Evolutionary conservation across 1,139 yeast species (phyloP), one percentile per base, ranked within the genome.

Genomic region (Suhomyces ambrosiae): DNA sequence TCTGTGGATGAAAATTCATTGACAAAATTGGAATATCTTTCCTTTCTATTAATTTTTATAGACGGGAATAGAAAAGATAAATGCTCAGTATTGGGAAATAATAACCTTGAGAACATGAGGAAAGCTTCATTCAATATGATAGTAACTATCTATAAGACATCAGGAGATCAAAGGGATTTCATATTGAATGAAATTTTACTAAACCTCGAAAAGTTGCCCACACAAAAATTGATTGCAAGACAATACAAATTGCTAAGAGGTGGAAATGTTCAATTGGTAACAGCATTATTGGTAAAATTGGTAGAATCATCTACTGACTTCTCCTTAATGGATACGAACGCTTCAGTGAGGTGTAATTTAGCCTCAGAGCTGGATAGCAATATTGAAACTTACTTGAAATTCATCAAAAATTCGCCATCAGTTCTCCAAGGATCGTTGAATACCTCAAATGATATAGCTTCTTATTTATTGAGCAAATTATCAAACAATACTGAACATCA

Each of bases 181-280:
- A 66, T 86, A 7, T 48, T 85, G 9, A 75, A 74, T 33, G 92
- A 86, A 52, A 53, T 84, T 3, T 49, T 83, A n/a, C 58, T 71
- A 3, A 74, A 73, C 38, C 60, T 80, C 40, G 75, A 71, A 32
- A 70, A 65, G 30, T 52, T 81, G 6, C 75, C 84, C 0, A 52
- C 64, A 2, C 65, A 65, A 39, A 71, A 75, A 49, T 40, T 54
- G 13, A 47, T 49, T 13, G 67, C 81, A 0, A 66, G 79, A 32
- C 76, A 71, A 31, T 67, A 60, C 35, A 66, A 64, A 29, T 45
- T 76, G 1, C 49, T 67, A 0, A 57, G 71, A 28, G 84, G 84
- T 1, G 54, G 61, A 3, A 63, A 56, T 30, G 68, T 82, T 7
- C 85, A 76, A 47, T 52, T 74, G 6, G 61, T 75, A 4, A 66